Evolutionary conservation across 371 early-diverging fungal genomes (phyloP).

Genomic region (Rhizomucor pusillus): DNA sequence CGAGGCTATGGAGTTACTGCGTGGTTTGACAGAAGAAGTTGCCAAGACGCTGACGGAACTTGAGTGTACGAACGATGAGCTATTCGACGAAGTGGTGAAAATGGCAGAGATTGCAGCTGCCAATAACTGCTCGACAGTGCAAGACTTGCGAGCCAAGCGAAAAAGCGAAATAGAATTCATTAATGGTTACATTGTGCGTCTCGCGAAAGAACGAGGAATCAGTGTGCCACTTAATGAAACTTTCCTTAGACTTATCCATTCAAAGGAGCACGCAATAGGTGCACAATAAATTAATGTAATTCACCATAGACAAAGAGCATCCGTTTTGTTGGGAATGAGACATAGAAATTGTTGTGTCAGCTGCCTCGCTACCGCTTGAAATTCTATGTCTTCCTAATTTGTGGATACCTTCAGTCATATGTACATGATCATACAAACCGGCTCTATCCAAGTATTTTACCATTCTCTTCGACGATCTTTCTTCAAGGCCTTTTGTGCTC

Average conservation of each 20-base stretch:
- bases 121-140: constrained; percentile 58
- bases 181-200: constrained; percentile 52
- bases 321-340: too few relatives aligned
- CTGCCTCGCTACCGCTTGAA: too few relatives aligned
- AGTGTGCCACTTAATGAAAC: constrained; percentile 7
- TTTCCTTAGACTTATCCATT: constrained; percentile 1
- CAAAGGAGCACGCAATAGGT: not conserved
- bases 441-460: too few relatives aligned
- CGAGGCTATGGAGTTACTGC: constrained; percentile 16
- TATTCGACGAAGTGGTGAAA: constrained; percentile 21
- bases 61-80: constrained; percentile 20
- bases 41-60: constrained; percentile 22
- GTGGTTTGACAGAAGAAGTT: constrained; percentile 29
- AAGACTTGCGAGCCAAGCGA: constrained; percentile 39
- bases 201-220: constrained; percentile 18
- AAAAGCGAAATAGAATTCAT: constrained; percentile 62
- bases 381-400: too few relatives aligned
- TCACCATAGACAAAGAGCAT: too few relatives aligned
- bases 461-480: too few relatives aligned
- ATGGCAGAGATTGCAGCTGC: constrained; percentile 28
- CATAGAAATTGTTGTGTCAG: too few relatives aligned
- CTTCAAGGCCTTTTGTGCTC: too few relatives aligned
- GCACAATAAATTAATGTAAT: not conserved
- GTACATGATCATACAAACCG: too few relatives aligned
- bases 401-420: too few relatives aligned